Base-by-base conservation (phyloP, 306 rosid genomes). In the Castanea sativa region DNA sequence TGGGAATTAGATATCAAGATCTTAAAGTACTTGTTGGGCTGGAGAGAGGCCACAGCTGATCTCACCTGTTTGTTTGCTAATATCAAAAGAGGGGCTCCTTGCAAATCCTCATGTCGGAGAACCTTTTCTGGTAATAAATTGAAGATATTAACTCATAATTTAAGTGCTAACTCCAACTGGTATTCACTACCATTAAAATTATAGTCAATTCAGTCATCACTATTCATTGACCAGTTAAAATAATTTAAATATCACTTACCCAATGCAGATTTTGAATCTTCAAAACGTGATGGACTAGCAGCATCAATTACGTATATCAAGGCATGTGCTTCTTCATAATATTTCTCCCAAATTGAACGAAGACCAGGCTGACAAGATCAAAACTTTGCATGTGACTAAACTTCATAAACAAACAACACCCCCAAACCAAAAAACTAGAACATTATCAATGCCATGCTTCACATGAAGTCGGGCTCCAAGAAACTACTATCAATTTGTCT, bases 301-400 rank as follows among this genome's bases (percentile, higher is more conserved):
- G 99, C 98, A 87, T 96, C 99, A 45, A 93, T 85, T 33, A 96
- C 98, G 82, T 86, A 96, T 75, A 96, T 55, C 77, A 96, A 89
- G n/a, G 99, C 99, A 74, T 91, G 98, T 11, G 99, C 92, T 84
- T 96, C 99, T 89, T 96, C 99, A 76, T 88, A 96, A 82, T 96
- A 96, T 72, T 96, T 96, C 88, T 96, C 99, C 99, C 99, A 96
- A 80, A 96, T 93, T 74, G 98, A 93, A 81, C 97, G 94, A 86
- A 96, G 99, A 74, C 99, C 99, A 68, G 87, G 89, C 98, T 96
- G 94, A 69, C 41, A 86, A 65, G 76, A 76, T 57, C 72, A 21
- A 55, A 73, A 74, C 58, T 56, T 67, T 76, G 80, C 51, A 78
- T 91, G 61, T 52, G 73, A 70, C 58, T 70, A 20, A 55, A 79